Conservation (phyloP, 179 eudicot genomes). For the Beta lomatogona region DNA sequence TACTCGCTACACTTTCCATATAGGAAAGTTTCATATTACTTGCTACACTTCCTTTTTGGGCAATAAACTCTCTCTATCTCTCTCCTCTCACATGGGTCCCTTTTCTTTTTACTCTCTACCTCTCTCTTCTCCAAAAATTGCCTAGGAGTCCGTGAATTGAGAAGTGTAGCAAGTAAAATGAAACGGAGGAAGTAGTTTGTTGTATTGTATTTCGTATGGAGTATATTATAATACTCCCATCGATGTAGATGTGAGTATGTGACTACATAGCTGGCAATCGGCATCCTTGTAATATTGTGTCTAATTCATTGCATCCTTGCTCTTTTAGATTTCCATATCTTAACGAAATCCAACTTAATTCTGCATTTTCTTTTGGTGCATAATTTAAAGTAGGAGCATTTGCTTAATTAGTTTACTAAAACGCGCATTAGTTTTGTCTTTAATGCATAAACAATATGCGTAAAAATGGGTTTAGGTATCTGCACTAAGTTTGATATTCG, state of each 20-base stretch:
- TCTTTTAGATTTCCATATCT: not conserved
- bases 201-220: not conserved
- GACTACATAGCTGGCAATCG: not conserved
- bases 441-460: not conserved
- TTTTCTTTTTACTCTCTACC: too few species aligned
- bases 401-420: not conserved
- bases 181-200: too few species aligned
- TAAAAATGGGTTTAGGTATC: constrained; percentile 1
- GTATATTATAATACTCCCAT: too few species aligned
- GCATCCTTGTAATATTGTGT: not conserved
- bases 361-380: not conserved
- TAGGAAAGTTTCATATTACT: too few species aligned
- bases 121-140: too few species aligned
- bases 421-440: not conserved
- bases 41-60: too few species aligned
- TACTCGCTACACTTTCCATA: too few species aligned
- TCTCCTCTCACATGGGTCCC: too few species aligned
- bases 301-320: constrained; percentile 1
- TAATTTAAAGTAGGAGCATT: not conserved
- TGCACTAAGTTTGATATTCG: not conserved
- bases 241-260: not conserved
- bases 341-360: not conserved
- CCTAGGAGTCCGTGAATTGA: too few species aligned
- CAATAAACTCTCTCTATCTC: too few species aligned
- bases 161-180: too few species aligned